These are phyloP conservation scores for Rhizoclosmatium sp. DNA, from an alignment of 192 early-diverging fungal genomes.

Conservation along the genomic window DNA sequence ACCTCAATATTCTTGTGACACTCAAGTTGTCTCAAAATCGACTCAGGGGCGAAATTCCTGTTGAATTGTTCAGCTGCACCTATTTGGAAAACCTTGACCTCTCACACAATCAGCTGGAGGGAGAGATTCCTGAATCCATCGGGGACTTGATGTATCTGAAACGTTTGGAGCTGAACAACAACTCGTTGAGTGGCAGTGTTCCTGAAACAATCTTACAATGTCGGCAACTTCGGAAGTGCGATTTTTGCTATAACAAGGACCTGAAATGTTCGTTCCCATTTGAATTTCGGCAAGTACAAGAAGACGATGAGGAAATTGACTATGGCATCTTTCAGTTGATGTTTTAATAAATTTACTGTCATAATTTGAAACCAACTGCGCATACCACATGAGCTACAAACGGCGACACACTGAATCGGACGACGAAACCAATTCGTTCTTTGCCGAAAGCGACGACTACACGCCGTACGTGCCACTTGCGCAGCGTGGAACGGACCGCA, in stretches of 20 bases:
- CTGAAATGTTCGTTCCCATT: no score
- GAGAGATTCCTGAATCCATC: not conserved
- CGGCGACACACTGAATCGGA: no score
- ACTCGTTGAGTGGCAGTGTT: not conserved
- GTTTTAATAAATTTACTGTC: no score
- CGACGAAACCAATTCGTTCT: no score
- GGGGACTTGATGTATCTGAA: not conserved
- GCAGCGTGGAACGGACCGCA: conserved; percentile 1
- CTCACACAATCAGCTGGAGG: not conserved
- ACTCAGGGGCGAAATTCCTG: not conserved
- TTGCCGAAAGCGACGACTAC: conserved; percentile 14
- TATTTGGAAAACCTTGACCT: not conserved
- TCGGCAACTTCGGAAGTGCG: no score
- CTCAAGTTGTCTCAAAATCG: not conserved
- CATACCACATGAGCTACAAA: no score
- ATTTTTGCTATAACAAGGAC: no score
- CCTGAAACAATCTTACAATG: not conserved
- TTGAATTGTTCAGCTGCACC: not conserved
- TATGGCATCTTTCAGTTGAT: no score
- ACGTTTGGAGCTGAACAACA: not conserved
- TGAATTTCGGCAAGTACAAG: no score
- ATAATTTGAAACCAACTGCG: no score
- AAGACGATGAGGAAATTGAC: no score
- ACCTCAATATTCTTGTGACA: not conserved
- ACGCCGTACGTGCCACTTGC: conserved; percentile 9